A percentile compares a stretch with the other conserved stretches of the same genome.
Evolutionary conservation across 768 basidiomycete species (phyloP).

Genomic region (Termitomyces sp.): DNA sequence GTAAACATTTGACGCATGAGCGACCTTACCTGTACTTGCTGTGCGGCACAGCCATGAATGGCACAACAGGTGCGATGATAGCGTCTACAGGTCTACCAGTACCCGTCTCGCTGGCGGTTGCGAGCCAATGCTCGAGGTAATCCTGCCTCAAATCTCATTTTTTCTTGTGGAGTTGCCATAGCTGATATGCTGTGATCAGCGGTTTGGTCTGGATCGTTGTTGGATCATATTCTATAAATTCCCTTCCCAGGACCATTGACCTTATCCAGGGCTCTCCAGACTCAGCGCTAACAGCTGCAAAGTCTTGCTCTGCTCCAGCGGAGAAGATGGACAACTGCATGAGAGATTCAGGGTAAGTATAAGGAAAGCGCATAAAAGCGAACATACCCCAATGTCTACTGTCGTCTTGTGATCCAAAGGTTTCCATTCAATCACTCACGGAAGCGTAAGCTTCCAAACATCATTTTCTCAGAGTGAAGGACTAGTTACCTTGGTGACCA

Average conservation of each 20-base stretch:
- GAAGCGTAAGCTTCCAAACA: no score
- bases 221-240: not conserved
- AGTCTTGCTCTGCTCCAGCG: constrained; percentile 47
- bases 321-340: constrained; percentile 34
- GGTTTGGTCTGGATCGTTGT: no score
- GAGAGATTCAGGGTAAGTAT: no score
- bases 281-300: constrained; percentile 23
- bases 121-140: constrained; percentile 62
- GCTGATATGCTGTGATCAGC: constrained; percentile 37
- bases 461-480: not conserved
- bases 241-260: constrained; percentile 34
- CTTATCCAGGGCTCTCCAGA: constrained; percentile 52
- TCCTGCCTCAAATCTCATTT: constrained; percentile 44
- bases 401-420: constrained; percentile 50
- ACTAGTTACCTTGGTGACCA: constrained; percentile 63
- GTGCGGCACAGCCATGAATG: constrained; percentile 59
- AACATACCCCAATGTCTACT: constrained; percentile 32
- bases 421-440: constrained; percentile 64
- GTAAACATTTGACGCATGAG: no score
- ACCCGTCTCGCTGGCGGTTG: constrained; percentile 41
- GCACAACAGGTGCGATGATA: constrained; percentile 59
- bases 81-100: constrained; percentile 76
- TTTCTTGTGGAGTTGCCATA: constrained; percentile 62
- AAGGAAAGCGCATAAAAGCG: not conserved
- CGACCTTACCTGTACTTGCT: constrained; percentile 46